Evolutionary conservation across 2,329 filamentous ascomycete species (phyloP).

Genomic region (Aspergillus brasiliensis): DNA sequence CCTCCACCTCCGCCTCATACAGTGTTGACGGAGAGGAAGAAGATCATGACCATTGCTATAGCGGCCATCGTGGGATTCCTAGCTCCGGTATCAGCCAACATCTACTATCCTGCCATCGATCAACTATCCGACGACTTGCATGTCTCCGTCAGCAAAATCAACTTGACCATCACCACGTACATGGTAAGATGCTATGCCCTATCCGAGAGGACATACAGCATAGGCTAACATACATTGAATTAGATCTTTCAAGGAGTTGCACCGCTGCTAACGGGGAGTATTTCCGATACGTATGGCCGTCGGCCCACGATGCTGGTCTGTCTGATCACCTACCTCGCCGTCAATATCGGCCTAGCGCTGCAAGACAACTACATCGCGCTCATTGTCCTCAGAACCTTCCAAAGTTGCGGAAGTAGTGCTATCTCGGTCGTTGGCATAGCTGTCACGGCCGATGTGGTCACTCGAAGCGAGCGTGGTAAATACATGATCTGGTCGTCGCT

Average conservation of each 20-base stretch:
- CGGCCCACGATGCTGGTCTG: conserved; percentile 63
- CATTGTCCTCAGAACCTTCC: conserved; percentile 41
- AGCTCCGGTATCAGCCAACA: background rate
- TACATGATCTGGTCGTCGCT: conserved; percentile 69
- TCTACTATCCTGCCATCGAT: background rate
- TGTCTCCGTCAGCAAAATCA: conserved; percentile 32
- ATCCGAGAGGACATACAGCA: background rate
- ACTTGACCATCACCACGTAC: conserved; percentile 54
- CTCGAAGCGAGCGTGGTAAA: conserved; percentile 68
- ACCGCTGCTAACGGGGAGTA: conserved; percentile 63
- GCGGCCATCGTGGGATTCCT: background rate
- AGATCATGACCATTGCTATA: background rate
- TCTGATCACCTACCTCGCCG: conserved; percentile 48
- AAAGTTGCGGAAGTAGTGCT: conserved; percentile 59
- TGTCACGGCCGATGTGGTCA: conserved; percentile 71
- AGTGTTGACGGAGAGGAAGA: background rate
- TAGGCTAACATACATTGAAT: background rate
- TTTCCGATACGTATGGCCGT: conserved; percentile 62
- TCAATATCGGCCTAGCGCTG: conserved; percentile 42
- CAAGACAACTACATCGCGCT: conserved; percentile 38
- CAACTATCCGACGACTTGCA: background rate
- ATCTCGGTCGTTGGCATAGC: conserved; percentile 69
- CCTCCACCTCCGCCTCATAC: background rate
- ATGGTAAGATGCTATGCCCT: conserved; percentile 21
- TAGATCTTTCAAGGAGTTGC: conserved; percentile 62